A percentile compares a stretch with the other conserved stretches of the same genome.
Evolutionary conservation across 164 flowering plant species (phyloP).

Genomic region (Taxillus chinensis): DNA sequence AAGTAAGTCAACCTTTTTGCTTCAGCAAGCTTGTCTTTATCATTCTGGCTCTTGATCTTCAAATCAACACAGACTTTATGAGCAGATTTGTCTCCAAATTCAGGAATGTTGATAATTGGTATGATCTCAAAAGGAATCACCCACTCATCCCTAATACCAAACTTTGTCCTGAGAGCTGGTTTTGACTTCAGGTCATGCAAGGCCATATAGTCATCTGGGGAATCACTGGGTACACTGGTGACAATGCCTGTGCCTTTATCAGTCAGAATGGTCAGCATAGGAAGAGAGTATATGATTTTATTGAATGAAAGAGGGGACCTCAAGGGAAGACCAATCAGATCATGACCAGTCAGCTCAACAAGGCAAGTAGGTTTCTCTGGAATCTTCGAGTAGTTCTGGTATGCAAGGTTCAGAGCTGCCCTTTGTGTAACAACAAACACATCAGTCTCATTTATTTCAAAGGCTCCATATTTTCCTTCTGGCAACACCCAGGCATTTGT

Average conservation of each 20-base stretch:
- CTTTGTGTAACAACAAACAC: constrained; percentile 62
- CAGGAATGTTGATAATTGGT: constrained; percentile 64
- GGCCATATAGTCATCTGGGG: constrained; percentile 84
- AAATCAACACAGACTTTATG: constrained; percentile 60
- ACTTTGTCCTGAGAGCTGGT: constrained; percentile 57
- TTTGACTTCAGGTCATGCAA: constrained; percentile 66
- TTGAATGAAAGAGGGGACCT: constrained; percentile 51
- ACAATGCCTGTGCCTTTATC: constrained; percentile 88
- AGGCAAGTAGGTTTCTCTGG: constrained; percentile 73
- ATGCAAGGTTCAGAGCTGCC: constrained; percentile 80
- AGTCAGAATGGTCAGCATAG: constrained; percentile 66
- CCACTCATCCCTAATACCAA: constrained; percentile 75
- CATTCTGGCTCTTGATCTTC: constrained; percentile 78
- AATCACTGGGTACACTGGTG: constrained; percentile 91
- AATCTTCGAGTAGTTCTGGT: constrained; percentile 57
- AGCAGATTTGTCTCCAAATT: constrained; percentile 60
- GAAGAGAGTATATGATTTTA: constrained; percentile 54
- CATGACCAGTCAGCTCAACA: constrained; percentile 63
- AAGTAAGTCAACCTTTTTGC: constrained; percentile 67
- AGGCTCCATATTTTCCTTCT: constrained; percentile 85
- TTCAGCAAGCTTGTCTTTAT: constrained; percentile 65
- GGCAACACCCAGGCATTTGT: constrained; percentile 91
- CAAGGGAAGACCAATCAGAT: constrained; percentile 75
- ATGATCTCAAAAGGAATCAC: constrained; percentile 54
- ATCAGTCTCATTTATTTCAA: constrained; percentile 70